Evolutionary conservation across 2,329 filamentous ascomycete genomes (phyloP), one percentile per base, ranked within the genome.

Genomic region (Botrytis byssoidea): DNA sequence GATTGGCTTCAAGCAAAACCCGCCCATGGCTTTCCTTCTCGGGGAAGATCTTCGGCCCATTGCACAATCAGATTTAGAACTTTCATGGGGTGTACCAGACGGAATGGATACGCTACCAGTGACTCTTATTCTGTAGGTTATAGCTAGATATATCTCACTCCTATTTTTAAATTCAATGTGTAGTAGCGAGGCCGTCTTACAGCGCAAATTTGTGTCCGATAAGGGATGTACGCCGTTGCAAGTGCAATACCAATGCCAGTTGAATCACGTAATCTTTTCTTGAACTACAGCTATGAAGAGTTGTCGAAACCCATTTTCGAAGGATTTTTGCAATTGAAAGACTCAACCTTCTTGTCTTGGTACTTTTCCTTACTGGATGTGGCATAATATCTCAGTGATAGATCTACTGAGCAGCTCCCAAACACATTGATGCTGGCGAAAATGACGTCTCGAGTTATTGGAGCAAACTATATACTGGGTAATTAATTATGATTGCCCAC

Each of bases 111-210:
- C 48, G 10, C 3, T 29, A 16, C 25, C 16, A 55, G 12, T n/a
- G 51, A 16, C 25, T 16, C 12, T 55, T 29, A 8, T 3, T 18
- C 1, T 29, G 14, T 1, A 29, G 12, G 25, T 16, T 29, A 0
- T 18, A 18, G 14, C 51, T 55, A 29, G 0, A 3, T n/a, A 55
- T 18, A 16, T 16, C 25, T 29, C 6, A 18, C 6, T 55, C 1
- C 2, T 0, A 18, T 7, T 18, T 4, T 3, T 3, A 18, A 16
- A 18, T 55, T 1, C 5, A 48, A 25, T 8, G 5, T 46, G 42
- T 48, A 25, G 12, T 25, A 66, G 32, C 20, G 20, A 48, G 1
- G 10, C 14, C 42, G 10, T 35, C 22, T 5, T 14, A 35, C 4
- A 25, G 5, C 18, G 5, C 29, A 25, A 16, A 20, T 16, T 35